phyloP scores from a whole-genome alignment of 1,139 yeast genomes.

The Scheffersomyces stambukii region DNA sequence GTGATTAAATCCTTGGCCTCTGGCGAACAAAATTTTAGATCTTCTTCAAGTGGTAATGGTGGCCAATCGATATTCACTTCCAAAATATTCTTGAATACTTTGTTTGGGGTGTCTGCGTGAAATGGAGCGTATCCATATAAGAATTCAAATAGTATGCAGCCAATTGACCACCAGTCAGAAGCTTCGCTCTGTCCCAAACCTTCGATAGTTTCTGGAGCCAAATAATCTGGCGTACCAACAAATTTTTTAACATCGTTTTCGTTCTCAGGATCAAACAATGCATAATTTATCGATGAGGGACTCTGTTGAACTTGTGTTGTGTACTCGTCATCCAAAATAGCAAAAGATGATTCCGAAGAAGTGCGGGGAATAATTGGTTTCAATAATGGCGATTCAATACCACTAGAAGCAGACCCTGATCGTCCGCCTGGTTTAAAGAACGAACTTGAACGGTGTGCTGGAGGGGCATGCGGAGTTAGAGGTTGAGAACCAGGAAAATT shows the following conservation, averaged over 20 bases:
- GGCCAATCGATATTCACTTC: conserved; percentile 85
- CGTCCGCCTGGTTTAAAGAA: conserved; percentile 13
- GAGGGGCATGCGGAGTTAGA: conserved; percentile 2
- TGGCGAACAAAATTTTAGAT: conserved; percentile 50
- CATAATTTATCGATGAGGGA: conserved; percentile 33
- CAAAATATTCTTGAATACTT: conserved; percentile 78
- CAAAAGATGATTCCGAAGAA: conserved; percentile 53
- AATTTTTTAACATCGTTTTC: conserved; percentile 50
- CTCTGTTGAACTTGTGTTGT: too few species aligned
- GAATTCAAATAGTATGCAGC: conserved; percentile 91
- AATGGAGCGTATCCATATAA: conserved; percentile 94
- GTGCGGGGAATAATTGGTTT: conserved; percentile 47
- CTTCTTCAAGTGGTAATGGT: conserved; percentile 53
- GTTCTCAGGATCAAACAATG: conserved; percentile 67
- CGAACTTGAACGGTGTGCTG: conserved; percentile 10
- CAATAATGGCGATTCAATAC: conserved; percentile 45
- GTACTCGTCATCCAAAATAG: conserved; percentile 47
- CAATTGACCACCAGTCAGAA: conserved; percentile 99
- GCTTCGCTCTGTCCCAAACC: conserved; percentile 84
- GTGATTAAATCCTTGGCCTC: conserved; percentile 72
- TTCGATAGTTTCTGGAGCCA: conserved; percentile 92
- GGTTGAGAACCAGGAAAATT: too few species aligned
- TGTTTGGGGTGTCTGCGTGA: conserved; percentile 75
- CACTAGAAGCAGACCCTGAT: conserved; percentile 37
- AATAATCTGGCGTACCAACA: conserved; percentile 96